These are phyloP conservation scores for Colletotrichum higginsianum DNA, from an alignment of 2,329 filamentous ascomycete genomes.

Conservation along the genomic window DNA sequence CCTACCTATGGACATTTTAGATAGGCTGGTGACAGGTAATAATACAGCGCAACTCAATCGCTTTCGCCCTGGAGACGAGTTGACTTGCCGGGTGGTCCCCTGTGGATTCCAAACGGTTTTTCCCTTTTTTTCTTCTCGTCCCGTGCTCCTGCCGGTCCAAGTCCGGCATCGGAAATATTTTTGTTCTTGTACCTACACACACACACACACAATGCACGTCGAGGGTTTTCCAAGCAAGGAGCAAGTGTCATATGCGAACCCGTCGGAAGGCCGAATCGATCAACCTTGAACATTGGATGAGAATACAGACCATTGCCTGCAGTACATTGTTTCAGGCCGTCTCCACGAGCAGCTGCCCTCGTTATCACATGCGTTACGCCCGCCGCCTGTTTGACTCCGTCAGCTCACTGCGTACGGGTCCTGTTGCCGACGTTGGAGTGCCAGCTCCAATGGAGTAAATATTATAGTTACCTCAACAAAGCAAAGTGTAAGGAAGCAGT, in stretches of 20 bases:
- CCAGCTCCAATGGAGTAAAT: not conserved
- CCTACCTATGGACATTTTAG: not conserved
- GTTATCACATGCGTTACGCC: not conserved
- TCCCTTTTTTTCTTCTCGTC: not conserved
- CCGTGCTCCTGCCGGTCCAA: not conserved
- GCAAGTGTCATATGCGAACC: not conserved
- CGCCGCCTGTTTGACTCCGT: not conserved
- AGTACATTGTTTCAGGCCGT: not conserved
- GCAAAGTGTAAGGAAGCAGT: too few species aligned
- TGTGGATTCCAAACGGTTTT: not conserved
- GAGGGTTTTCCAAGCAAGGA: not conserved
- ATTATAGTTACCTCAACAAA: not conserved
- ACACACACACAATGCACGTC: not conserved
- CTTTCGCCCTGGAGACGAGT: not conserved
- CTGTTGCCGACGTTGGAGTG: not conserved
- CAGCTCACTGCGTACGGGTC: not conserved
- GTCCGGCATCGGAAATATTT: constrained; percentile 1
- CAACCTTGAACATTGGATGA: not conserved
- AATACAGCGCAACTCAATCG: not conserved
- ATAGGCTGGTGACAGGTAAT: too few species aligned
- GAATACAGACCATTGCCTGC: not conserved
- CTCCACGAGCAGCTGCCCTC: not conserved
- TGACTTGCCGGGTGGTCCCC: not conserved
- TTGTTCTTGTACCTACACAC: not conserved
- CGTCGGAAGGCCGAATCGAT: not conserved